Conservation (phyloP, 2,329 filamentous ascomycete species). For the Exophiala alcalophila region DNA sequence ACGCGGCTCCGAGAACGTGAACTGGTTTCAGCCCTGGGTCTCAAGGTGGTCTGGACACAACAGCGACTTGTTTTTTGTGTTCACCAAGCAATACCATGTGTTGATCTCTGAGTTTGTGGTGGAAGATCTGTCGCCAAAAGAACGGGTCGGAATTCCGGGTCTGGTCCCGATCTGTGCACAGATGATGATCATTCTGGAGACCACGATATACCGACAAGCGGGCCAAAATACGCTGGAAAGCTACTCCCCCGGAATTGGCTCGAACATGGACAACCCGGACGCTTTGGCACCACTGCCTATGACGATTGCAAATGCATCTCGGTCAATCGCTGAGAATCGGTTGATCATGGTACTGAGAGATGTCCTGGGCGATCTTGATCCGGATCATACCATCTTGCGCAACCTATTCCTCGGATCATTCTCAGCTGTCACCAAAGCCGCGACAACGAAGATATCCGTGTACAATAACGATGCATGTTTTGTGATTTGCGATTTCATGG, state of each 20-base stretch:
- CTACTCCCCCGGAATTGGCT: slow-evolving; percentile 56
- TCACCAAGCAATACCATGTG: slow-evolving; percentile 82
- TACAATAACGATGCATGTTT: slow-evolving; percentile 83
- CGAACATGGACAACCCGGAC: slow-evolving; percentile 65
- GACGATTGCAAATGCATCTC: slow-evolving; percentile 66
- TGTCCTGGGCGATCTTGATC: slow-evolving; percentile 63
- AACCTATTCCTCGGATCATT: slow-evolving; percentile 75
- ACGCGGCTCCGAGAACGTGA: slow-evolving; percentile 66
- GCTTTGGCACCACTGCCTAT: slow-evolving; percentile 62
- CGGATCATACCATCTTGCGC: slow-evolving; percentile 54
- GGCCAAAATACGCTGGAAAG: slow-evolving; percentile 48
- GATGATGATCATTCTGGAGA: slow-evolving; percentile 73
- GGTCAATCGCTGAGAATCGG: slow-evolving; percentile 84
- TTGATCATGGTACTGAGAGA: slow-evolving; percentile 79
- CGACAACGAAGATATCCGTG: slow-evolving; percentile 70
- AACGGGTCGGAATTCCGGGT: slow-evolving; percentile 67
- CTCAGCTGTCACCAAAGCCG: slow-evolving; percentile 67
- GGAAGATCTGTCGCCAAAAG: slow-evolving; percentile 49
- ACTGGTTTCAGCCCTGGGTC: slow-evolving; percentile 82
- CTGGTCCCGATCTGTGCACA: slow-evolving; percentile 80
- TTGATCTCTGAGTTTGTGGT: slow-evolving; percentile 72
- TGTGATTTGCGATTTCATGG: slow-evolving; percentile 84
- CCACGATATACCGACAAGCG: slow-evolving; percentile 67
- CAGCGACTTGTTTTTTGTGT: slow-evolving; percentile 87
- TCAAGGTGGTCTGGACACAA: slow-evolving; percentile 82